These are phyloP conservation scores for Rhodotorula taiwanensis DNA, from an alignment of 768 basidiomycete species.

Conservation along the genomic window DNA sequence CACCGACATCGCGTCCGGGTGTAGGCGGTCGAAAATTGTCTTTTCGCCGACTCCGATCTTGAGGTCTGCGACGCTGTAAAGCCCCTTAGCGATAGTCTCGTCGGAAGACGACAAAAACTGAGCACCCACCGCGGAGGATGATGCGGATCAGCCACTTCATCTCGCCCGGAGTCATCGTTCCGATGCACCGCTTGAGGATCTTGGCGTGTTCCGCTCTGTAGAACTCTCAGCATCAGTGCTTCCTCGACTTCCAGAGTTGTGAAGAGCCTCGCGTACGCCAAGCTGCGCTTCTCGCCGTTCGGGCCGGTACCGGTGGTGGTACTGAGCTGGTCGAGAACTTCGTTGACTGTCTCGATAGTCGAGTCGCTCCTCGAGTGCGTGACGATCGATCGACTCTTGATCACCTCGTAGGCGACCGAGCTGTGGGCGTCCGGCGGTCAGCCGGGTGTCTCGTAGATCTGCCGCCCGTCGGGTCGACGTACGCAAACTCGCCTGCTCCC, in stretches of 20 bases:
- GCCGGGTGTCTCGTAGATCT: too few relatives aligned
- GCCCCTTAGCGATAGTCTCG: too few relatives aligned
- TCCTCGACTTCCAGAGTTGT: background rate
- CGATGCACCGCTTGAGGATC: conserved; percentile 60
- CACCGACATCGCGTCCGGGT: conserved; percentile 85
- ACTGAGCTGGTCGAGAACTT: conserved; percentile 68
- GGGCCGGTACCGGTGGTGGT: conserved; percentile 37
- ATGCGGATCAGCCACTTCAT: conserved; percentile 95
- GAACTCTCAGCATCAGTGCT: background rate
- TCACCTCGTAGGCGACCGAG: conserved; percentile 70
- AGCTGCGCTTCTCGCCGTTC: conserved; percentile 11
- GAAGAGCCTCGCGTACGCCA: conserved; percentile 47
- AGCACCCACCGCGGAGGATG: conserved; percentile 71
- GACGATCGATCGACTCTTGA: conserved; percentile 67
- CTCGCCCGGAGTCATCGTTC: conserved; percentile 69
- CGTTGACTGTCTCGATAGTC: conserved; percentile 76
- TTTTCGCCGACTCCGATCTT: conserved; percentile 88
- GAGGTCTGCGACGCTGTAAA: conserved; percentile 63
- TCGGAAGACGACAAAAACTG: background rate
- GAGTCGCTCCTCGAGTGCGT: conserved; percentile 62
- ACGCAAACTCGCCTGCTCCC: conserved; percentile 33
- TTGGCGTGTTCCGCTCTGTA: conserved; percentile 66
- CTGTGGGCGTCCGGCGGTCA: too few relatives aligned
- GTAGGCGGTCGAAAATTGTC: conserved; percentile 81
- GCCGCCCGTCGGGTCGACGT: too few relatives aligned